A percentile compares a stretch with the other conserved stretches of the same genome.
phyloP scores from a whole-genome alignment of 148 eudicot species.

The Chenopodium album region DNA sequence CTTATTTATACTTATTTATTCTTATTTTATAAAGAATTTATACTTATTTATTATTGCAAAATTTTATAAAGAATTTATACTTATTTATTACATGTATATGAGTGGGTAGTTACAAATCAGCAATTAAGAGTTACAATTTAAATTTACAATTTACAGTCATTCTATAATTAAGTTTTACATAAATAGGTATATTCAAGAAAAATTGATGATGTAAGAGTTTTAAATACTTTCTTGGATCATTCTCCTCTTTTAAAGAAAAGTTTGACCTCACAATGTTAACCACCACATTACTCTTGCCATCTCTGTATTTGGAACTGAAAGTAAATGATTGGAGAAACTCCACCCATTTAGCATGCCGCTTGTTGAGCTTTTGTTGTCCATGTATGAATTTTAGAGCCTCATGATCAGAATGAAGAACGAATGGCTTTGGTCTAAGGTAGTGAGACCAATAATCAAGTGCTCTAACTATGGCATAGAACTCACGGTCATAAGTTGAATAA shows the following conservation, averaged over 20 bases:
- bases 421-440: background rate
- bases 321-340: background rate
- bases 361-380: background rate
- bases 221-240: background rate
- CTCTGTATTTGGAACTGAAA: background rate
- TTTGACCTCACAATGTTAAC: background rate
- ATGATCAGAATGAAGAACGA: background rate
- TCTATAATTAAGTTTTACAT: too few species aligned
- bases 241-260: too few species aligned
- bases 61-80: too few species aligned
- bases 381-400: background rate
- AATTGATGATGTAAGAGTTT: too few species aligned
- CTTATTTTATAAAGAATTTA: too few species aligned
- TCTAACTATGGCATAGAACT: background rate
- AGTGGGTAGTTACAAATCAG: too few species aligned
- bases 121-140: too few species aligned
- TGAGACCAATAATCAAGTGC: background rate
- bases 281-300: background rate
- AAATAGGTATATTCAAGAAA: too few species aligned
- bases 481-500: background rate
- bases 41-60: too few species aligned
- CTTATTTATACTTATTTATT: too few species aligned
- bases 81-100: too few species aligned
- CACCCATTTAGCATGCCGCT: constrained; percentile 6
- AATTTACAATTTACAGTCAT: too few species aligned